Conservation (phyloP, 2,329 filamentous ascomycete genomes). For the Talaromyces islandicus region DNA sequence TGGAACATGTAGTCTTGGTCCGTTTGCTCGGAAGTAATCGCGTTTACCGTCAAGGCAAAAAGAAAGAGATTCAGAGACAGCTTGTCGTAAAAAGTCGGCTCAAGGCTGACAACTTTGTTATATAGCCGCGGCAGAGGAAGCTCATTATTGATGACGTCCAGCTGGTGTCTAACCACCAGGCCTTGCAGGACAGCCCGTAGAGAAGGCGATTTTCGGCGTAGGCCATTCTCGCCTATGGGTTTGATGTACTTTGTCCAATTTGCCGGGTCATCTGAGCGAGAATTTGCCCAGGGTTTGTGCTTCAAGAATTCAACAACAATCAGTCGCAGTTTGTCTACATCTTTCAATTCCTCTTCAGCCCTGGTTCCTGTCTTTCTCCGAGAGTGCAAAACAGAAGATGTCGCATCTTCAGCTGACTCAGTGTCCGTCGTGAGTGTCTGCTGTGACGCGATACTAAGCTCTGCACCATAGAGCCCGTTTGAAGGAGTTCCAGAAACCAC, state of each 20-base stretch:
- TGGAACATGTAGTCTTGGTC: conserved; percentile 90
- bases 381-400: conserved; percentile 24
- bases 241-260: conserved; percentile 72
- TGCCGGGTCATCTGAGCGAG: conserved; percentile 50
- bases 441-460: conserved; percentile 49
- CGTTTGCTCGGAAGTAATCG: conserved; percentile 76
- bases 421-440: conserved; percentile 32
- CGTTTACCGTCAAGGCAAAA: conserved; percentile 77
- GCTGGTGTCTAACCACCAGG: conserved; percentile 72
- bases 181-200: conserved; percentile 67
- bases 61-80: conserved; percentile 78
- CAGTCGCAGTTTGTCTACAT: conserved; percentile 60
- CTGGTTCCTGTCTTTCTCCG: conserved; percentile 36
- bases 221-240: conserved; percentile 52
- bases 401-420: conserved; percentile 23
- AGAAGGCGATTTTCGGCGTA: conserved; percentile 34
- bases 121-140: conserved; percentile 63
- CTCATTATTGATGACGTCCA: conserved; percentile 62
- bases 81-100: conserved; percentile 80
- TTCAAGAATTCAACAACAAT: conserved; percentile 67
- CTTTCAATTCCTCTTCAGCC: conserved; percentile 51
- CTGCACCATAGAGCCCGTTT: conserved; percentile 71
- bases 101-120: conserved; percentile 65
- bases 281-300: conserved; percentile 72
- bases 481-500: conserved; percentile 88